Base-by-base conservation (phyloP, 495 filamentous ascomycete species). In the Penicillium mononematosum region DNA sequence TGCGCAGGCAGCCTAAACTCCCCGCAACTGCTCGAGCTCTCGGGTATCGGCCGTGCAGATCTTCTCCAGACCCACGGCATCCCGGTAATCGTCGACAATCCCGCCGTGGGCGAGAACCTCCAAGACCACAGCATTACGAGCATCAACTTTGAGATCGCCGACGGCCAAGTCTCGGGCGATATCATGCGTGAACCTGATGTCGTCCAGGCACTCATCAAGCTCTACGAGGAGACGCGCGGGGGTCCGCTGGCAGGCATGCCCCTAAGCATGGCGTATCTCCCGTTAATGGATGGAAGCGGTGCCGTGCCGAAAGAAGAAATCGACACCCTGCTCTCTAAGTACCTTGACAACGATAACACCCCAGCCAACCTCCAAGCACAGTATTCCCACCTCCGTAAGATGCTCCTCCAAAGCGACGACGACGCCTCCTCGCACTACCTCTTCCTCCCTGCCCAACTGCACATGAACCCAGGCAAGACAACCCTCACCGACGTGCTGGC, bases 11-110 rank as follows among this genome's bases (percentile, higher is more conserved):
- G 75, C n/a, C 68, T 81, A 46, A 79, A 79, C 7, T 77, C 84
- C 0, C 83, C 85, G 1, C 65, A 72, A 4, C 53, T 87, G 1
- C 75, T 87, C 7, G 83, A 87, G 56, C 73, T 83, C 0, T 87
- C 84, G 0, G 84, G 85, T 9, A 67, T 87, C 32, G 84, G 85
- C 8, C 47, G 39, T 24, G 43, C 41, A 32, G 58, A 66, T 19
- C 50, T 74, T 24, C 68, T 73, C 11, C 20, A 62, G 11, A 56
- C 41, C 5, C 58, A 63, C 27, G 69, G 66, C 14, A 78, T 77
- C 56, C 63, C 72, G 14, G 55, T 70, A 2, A 34, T 68, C 12
- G 60, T 79, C 31, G 66, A 76, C 14, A 74, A 71, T 32, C 62
- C 65, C 6, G 68, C 61, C 4, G 78, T 79, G 1, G 77, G 78